Base-by-base conservation (phyloP, 225 moss, liverwort and hornwort genomes). In the Marchantia paleacea region DNA sequence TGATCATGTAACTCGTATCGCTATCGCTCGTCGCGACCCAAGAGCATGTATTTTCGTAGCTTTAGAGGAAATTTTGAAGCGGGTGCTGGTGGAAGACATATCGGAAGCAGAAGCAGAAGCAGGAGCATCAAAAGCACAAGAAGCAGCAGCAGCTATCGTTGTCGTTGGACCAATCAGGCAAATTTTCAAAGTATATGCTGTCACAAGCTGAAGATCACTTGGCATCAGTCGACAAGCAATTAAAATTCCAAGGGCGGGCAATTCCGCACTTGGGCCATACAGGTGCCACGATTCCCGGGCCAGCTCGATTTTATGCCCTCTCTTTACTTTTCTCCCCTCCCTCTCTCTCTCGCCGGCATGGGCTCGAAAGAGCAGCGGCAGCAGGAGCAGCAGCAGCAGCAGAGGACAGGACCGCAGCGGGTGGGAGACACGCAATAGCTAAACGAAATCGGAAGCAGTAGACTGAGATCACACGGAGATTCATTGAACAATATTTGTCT, bases 161-260 rank as follows among this genome's bases (percentile, higher is more conserved):
- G 0, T 31, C 31, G 31, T 39, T 8, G n/a, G 73, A 73, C n/a
- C 51, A 53, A 73, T 53, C 52, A 53, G 13, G 52, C 52, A 0
- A 73, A 52, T 24, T 6, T 7, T 24, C 19, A 53, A 3, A 53
- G 24, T 52, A 53, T 12, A 0, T 52, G 52, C 73, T 53, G 73
- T 3, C n/a, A 73, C 73, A 53, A 73, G 73, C 24, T 73, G n/a
- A 73, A 73, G 53, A 24, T 73, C 73, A 73, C 50, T 25, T 73
- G 73, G 73, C n/a, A 73, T n/a, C 50, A 73, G 10, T 52, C 73
- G 52, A 73, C 73, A 11, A 51, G 13, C 25, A 13, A 12, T 24
- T 52, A 5, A 53, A 52, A 19, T 19, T 52, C 18, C 49, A 20
- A 25, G n/a, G 51, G 25, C 49, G 48, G 19, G 71, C 73, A 73